These are phyloP conservation scores for Cicer bijugum DNA, from an alignment of 306 rosid genomes.

Conservation along the genomic window DNA sequence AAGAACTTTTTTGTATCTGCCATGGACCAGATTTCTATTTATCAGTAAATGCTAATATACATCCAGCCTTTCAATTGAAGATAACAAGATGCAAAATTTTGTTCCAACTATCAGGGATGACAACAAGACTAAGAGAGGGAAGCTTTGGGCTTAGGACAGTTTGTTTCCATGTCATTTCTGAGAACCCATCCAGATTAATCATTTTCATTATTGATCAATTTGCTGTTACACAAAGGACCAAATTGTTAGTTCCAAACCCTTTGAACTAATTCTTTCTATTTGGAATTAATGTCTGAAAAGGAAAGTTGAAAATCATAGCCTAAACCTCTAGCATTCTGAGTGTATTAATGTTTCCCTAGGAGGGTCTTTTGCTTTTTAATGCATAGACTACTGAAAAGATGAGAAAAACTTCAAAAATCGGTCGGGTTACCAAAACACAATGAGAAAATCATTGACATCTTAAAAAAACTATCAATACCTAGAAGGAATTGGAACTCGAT, in stretches of 20 bases:
- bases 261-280: neutral
- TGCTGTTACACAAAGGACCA: neutral
- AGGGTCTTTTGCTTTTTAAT: neutral
- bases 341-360: neutral
- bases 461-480: neutral
- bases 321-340: neutral
- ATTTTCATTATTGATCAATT: neutral
- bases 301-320: neutral
- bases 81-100: neutral
- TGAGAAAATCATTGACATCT: neutral
- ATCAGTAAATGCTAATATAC: neutral
- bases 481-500: neutral
- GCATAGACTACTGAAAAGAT: neutral
- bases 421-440: neutral
- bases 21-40: neutral
- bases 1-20: neutral
- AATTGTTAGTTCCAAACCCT: neutral
- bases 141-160: too few relatives aligned
- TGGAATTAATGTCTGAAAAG: neutral
- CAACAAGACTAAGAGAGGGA: too few relatives aligned
- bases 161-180: too few relatives aligned
- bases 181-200: neutral
- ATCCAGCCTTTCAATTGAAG: neutral
- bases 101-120: too few relatives aligned
- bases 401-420: neutral